phyloP scores from a whole-genome alignment of 2,329 filamentous ascomycete species.

The Penicillium sclerotiorum region DNA sequence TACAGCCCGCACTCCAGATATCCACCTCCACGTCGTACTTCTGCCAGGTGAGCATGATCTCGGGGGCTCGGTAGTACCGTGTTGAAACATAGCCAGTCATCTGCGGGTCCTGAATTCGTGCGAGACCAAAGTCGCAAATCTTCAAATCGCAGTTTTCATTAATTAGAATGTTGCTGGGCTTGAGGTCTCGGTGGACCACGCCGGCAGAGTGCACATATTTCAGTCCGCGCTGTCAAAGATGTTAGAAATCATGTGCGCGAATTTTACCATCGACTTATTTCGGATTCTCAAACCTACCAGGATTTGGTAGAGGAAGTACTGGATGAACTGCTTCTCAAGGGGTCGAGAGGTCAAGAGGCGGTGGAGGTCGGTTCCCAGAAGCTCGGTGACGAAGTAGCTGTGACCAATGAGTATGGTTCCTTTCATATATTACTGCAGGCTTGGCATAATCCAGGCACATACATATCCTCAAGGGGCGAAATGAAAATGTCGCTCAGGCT shows the following conservation, averaged over 20 bases:
- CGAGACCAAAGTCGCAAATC: slow-evolving; percentile 98
- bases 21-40: slow-evolving; percentile 99
- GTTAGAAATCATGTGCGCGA: slow-evolving; percentile 20
- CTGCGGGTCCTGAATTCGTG: slow-evolving; percentile 96
- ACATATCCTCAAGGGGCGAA: slow-evolving; percentile 98
- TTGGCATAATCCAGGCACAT: slow-evolving; percentile 40
- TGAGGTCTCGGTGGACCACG: slow-evolving; percentile 95
- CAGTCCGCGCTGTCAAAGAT: slow-evolving; percentile 73
- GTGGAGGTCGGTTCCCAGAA: slow-evolving; percentile 95
- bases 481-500: slow-evolving; percentile 99
- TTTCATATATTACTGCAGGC: neutral
- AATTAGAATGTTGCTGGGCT: slow-evolving; percentile 98
- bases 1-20: slow-evolving; percentile 98
- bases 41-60: slow-evolving; percentile 99
- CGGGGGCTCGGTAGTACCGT: slow-evolving; percentile 95
- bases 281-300: slow-evolving; percentile 67
- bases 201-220: slow-evolving; percentile 99
- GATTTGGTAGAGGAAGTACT: slow-evolving; percentile 99
- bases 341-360: slow-evolving; percentile 91
- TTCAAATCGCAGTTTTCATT: slow-evolving; percentile 99
- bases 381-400: slow-evolving; percentile 97
- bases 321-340: slow-evolving; percentile 98
- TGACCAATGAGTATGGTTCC: slow-evolving; percentile 14
- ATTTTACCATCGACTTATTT: too few species aligned
- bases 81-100: slow-evolving; percentile 99